Base-by-base conservation (phyloP, 2,329 filamentous ascomycete species). In the Dactylellina sp. region DNA sequence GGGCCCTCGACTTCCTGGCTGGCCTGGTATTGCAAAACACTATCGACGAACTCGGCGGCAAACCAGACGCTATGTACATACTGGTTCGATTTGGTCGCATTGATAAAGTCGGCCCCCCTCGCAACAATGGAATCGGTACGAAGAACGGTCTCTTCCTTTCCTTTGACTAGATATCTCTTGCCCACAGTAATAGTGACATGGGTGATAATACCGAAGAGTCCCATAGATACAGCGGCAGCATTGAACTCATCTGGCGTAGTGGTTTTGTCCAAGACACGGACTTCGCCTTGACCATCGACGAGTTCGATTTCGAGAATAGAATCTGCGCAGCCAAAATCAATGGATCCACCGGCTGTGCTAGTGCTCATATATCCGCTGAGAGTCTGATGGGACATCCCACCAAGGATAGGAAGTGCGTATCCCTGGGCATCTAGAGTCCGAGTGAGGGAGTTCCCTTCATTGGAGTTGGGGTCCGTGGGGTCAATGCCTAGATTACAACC, bases 21-120 rank as follows among this genome's bases (percentile, higher is more conserved):
- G n/a, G 47, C 47, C 25, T 28, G 20, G 25, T 28, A 50, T 22
- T 50, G 47, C 20, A 50, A 20, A 7, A 50, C 47, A 22, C 47
- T 50, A 22, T 50, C 47, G 9, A 50, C 47, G n/a, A 50, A 50
- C 16, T 50, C 47, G 4, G 47, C 47, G 22, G 47, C 47, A 16
- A 50, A 50, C 47, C 47, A 50, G 47, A 50, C 47, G 24, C 47
- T 50, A 22, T 50, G 47, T 2, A 50, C 47, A 22, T 50, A 50
- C n/a, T 50, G 20, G 22, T 16, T 50, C 6, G 20, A 2, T n/a
- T 50, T 50, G 47, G 22, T 20, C 7, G 47, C 47, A 16, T 50
- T 16, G 6, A 28, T 9, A 16, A 50, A 50, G 14, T 12, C n/a
- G 11, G 47, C 7, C 12, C 47, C 47, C n/a, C 2, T 50, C 2